Conservation (phyloP, 2,329 filamentous ascomycete species). For the Volutella citrinella region DNA sequence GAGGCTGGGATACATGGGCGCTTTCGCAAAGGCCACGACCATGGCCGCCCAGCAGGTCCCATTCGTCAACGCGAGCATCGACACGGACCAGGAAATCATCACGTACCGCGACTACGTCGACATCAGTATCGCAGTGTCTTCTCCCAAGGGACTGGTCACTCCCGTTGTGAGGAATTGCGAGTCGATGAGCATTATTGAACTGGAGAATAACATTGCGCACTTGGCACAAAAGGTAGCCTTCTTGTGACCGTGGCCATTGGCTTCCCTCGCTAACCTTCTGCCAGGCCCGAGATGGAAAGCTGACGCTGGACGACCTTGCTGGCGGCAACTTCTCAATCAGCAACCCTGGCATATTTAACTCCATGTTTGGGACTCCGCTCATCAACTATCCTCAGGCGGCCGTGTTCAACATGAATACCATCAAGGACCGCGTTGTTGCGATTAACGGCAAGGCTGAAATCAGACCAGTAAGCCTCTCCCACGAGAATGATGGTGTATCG, state of each 20-base stretch:
- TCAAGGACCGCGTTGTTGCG: slow-evolving; percentile 50
- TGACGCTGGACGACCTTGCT: slow-evolving; percentile 75
- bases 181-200: slow-evolving; percentile 33
- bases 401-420: slow-evolving; percentile 59
- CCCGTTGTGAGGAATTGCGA: slow-evolving; percentile 71
- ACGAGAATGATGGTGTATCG: too few species aligned
- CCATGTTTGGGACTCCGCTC: slow-evolving; percentile 55
- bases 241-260: accelerated
- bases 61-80: slow-evolving; percentile 62
- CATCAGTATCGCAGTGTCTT: slow-evolving; percentile 71
- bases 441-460: slow-evolving; percentile 50
- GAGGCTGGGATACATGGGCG: slow-evolving; percentile 68
- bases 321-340: slow-evolving; percentile 75
- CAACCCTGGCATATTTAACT: slow-evolving; percentile 72
- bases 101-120: slow-evolving; percentile 64
- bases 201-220: slow-evolving; percentile 57
- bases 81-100: slow-evolving; percentile 57
- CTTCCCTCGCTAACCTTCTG: background rate
- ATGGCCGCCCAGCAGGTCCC: slow-evolving; percentile 67
- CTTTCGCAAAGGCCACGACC: slow-evolving; percentile 70
- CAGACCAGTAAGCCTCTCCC: slow-evolving; percentile 30
- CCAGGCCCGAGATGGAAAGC: slow-evolving; percentile 66
- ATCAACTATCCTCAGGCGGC: slow-evolving; percentile 72
- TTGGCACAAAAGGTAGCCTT: slow-evolving; percentile 61
- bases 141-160: slow-evolving; percentile 68